Base-by-base conservation (phyloP, 805 yeast species). In the Metschnikowia kofuensis region DNA sequence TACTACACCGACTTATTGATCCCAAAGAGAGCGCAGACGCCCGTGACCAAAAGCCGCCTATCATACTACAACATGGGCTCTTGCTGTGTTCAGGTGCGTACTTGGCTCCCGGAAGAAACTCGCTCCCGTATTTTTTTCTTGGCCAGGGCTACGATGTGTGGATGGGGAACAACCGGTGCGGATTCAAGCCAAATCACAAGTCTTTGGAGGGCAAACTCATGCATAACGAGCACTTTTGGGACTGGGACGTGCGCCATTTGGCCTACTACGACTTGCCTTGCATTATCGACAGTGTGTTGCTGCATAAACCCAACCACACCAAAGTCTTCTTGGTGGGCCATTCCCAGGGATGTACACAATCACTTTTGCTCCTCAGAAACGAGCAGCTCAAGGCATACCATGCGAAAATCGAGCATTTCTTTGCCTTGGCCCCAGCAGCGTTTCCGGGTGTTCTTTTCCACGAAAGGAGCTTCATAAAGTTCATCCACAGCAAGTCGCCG, bases 291-390 rank as follows among this genome's bases (percentile, higher is more conserved):
- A 76, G 77, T 47, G 85, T 90, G 0, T 64, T 83, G 34, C 50
- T 63, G 1, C 71, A 68, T 47, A 66, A 68, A 45, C 72, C 79
- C 0, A 45, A 64, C 42, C 72, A 64, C 45, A 60, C 62, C 4
- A 78, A 83, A 57, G 57, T 91, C 7, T 75, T 85, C 0, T 66
- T 92, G 21, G 76, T 84, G 9, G 91, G 91, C 1, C 99, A 92
- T 63, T 88, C 96, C 13, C 98, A 94, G 67, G 98, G 98, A 0
- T 90, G 97, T 1, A 82, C 97, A 0, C 96, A 91, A 65, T 76
- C 86, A 0, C 85, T 89, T 47, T 69, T 87, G 58, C 80, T 89
- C 42, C 69, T 94, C 34, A 77, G 85, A 14, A 70, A 71, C 52
- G 61, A 56, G 6, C 56, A 68, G 15, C 58, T 69, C 35, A 35